phyloP scores from a whole-genome alignment of 2,329 filamentous ascomycete species.

The Reticulascus tulasneorum region DNA sequence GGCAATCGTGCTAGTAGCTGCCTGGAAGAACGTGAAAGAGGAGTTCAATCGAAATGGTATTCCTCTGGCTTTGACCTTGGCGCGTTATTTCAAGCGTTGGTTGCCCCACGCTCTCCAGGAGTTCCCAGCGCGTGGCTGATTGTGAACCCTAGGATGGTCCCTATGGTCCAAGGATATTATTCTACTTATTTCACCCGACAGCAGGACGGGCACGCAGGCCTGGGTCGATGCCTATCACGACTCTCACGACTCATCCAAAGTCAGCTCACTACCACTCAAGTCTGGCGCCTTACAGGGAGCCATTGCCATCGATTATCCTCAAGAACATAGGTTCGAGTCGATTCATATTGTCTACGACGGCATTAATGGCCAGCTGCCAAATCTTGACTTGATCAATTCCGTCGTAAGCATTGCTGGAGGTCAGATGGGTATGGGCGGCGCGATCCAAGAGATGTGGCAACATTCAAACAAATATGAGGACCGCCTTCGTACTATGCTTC shows the following conservation, averaged over 20 bases:
- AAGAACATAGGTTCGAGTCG: conserved; percentile 78
- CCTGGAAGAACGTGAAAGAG: conserved; percentile 78
- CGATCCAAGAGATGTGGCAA: conserved; percentile 79
- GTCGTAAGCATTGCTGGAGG: conserved; percentile 81
- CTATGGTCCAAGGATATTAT: conserved; percentile 99
- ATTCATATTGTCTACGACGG: conserved; percentile 93
- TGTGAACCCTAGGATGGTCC: too few species aligned
- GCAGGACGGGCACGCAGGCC: conserved; percentile 83
- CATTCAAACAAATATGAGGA: conserved; percentile 75
- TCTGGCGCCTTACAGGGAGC: conserved; percentile 90
- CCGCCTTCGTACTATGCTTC: conserved; percentile 80
- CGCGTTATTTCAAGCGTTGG: conserved; percentile 91
- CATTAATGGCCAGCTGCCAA: conserved; percentile 90
- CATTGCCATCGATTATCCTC: conserved; percentile 88
- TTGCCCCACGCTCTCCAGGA: neutral
- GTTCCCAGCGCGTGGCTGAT: conserved; percentile 34
- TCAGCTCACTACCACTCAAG: conserved; percentile 80
- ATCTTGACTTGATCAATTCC: conserved; percentile 93
- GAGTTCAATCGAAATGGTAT: conserved; percentile 84
- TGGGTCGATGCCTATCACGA: conserved; percentile 99
- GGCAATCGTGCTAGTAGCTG: conserved; percentile 86
- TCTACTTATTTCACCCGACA: conserved; percentile 83
- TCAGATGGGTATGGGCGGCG: conserved; percentile 85
- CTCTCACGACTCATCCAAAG: conserved; percentile 66
- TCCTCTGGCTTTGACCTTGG: conserved; percentile 78